Percentiles rank a stretch among this genome's conserved stretches.
phyloP scores from a whole-genome alignment of 2,329 filamentous ascomycete species.

The Calonectria fujianensis region DNA sequence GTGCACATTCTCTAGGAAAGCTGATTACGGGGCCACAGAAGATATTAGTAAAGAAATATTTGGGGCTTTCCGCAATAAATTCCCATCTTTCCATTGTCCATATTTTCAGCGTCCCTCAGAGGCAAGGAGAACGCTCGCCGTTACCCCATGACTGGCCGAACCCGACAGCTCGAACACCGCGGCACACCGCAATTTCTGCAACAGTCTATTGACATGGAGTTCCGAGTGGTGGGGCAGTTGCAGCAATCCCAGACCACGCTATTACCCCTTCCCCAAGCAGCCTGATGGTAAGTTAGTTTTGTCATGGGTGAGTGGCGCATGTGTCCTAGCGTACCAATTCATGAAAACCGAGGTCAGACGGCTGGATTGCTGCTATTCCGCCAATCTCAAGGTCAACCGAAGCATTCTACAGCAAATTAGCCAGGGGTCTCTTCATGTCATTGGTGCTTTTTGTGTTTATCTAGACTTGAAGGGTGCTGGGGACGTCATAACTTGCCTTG shows the following conservation, averaged over 20 bases:
- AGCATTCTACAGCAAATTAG: background rate
- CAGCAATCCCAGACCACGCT: constrained; percentile 8
- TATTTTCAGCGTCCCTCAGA: background rate
- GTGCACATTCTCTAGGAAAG: too few species aligned
- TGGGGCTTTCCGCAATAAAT: background rate
- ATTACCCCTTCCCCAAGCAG: too few species aligned
- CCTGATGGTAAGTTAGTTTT: background rate
- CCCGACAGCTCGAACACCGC: constrained; percentile 8
- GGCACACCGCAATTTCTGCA: background rate
- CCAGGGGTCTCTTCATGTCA: background rate
- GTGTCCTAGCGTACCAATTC: background rate
- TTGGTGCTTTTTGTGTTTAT: too few species aligned
- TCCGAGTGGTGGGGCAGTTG: background rate
- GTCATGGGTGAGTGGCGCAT: too few species aligned
- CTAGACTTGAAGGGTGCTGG: background rate
- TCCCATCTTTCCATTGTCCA: background rate
- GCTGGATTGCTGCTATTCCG: background rate
- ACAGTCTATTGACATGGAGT: background rate
- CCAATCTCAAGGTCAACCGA: background rate
- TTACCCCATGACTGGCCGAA: background rate
- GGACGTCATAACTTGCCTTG: background rate
- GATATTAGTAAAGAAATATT: too few species aligned
- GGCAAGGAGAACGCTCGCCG: background rate
- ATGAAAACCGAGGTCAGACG: too few species aligned
- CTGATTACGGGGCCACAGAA: too few species aligned